Evolutionary conservation across 148 eudicot species (phyloP).

Genomic region (Diospyros lotus): DNA sequence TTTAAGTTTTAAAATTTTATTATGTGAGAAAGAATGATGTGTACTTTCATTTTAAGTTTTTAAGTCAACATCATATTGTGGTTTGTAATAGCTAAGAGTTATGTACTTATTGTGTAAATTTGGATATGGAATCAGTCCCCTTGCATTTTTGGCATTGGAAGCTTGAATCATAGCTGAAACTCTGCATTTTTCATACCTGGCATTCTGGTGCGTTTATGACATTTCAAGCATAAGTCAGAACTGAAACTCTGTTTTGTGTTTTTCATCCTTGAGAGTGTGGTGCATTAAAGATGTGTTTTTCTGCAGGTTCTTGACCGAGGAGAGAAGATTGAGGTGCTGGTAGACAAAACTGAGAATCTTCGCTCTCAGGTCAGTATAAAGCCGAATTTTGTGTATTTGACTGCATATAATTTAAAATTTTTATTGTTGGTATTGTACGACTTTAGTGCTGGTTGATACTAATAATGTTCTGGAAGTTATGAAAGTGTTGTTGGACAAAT

Average conservation of each 20-base stretch:
- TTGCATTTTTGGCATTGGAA: no score
- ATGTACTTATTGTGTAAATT: no score
- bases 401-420: background rate
- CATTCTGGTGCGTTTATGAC: background rate
- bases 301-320: conserved; percentile 31
- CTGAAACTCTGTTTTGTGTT: background rate
- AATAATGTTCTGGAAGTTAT: background rate
- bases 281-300: background rate
- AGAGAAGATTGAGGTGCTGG: conserved; percentile 32
- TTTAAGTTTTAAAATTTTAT: background rate
- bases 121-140: no score
- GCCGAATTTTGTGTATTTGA: background rate
- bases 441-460: background rate
- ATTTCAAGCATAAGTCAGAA: background rate
- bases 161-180: no score
- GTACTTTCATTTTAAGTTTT: background rate
- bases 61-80: no score
- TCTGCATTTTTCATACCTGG: no score
- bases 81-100: no score
- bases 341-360: conserved; percentile 30
- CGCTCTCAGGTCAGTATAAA: conserved; percentile 19
- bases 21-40: background rate
- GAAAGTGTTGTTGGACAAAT: no score
- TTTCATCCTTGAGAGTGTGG: background rate
- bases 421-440: background rate